A percentile compares a stretch with the other conserved stretches of the same genome.
Evolutionary conservation across 208 protist species (phyloP).

Genomic region (Angomonas desouzai): DNA sequence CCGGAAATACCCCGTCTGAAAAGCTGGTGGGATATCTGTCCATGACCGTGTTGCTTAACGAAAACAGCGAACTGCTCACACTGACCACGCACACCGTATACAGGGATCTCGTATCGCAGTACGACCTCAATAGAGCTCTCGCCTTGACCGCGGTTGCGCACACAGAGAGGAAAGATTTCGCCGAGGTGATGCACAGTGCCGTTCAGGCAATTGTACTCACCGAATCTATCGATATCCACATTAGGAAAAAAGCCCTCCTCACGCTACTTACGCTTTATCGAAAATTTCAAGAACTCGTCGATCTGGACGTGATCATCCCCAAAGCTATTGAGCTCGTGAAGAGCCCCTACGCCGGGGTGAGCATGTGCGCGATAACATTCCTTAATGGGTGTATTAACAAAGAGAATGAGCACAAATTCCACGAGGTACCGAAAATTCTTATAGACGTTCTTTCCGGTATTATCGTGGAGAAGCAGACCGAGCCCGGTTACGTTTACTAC

Average conservation of each 20-base stretch:
- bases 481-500: slow-evolving; percentile 97
- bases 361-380: slow-evolving; percentile 90
- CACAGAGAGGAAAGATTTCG: slow-evolving; percentile 96
- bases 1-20: slow-evolving; percentile 92
- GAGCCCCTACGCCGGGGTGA: slow-evolving; percentile 88
- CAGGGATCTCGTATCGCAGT: slow-evolving; percentile 91
- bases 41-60: slow-evolving; percentile 94
- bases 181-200: slow-evolving; percentile 94
- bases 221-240: slow-evolving; percentile 57
- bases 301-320: slow-evolving; percentile 54
- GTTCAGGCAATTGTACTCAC: slow-evolving; percentile 94
- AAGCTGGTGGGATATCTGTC: slow-evolving; percentile 98
- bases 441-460: slow-evolving; percentile 83
- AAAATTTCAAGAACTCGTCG: slow-evolving; percentile 91
- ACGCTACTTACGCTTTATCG: slow-evolving; percentile 96
- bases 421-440: slow-evolving; percentile 49
- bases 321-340: slow-evolving; percentile 86
- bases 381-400: slow-evolving; percentile 86
- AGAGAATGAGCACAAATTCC: slow-evolving; percentile 57
- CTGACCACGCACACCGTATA: slow-evolving; percentile 97
- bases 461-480: slow-evolving; percentile 84
- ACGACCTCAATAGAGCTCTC: slow-evolving; percentile 92
- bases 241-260: slow-evolving; percentile 98
- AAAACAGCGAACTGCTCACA: slow-evolving; percentile 96
- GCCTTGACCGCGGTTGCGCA: slow-evolving; percentile 97